phyloP scores from a whole-genome alignment of 2,329 filamentous ascomycete species.

The Sordariomycetes sp. region DNA sequence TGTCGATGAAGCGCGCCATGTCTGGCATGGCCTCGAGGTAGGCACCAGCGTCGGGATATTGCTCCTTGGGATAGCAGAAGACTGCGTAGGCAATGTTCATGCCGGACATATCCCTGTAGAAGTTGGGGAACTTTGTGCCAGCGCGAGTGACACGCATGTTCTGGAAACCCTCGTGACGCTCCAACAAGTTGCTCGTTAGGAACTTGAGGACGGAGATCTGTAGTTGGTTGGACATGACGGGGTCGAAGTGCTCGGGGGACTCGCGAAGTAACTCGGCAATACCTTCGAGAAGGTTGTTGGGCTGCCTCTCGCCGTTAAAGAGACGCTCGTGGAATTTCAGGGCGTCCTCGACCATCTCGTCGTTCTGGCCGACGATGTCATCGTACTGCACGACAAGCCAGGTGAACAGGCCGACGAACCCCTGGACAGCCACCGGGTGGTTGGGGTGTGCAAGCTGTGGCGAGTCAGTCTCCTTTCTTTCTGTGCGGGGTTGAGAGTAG shows the following conservation, averaged over 20 bases:
- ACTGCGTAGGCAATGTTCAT: slow-evolving; percentile 12
- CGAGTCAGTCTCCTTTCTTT: no score
- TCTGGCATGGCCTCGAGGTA: slow-evolving; percentile 12
- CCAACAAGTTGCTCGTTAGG: slow-evolving; percentile 11
- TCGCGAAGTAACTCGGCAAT: slow-evolving; percentile 7
- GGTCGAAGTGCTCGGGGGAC: slow-evolving; percentile 10
- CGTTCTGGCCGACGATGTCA: slow-evolving; percentile 10
- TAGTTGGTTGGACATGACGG: slow-evolving; percentile 8
- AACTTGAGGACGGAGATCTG: slow-evolving; percentile 12
- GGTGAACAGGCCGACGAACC: slow-evolving; percentile 12
- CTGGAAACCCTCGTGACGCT: slow-evolving; percentile 11
- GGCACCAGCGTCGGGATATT: slow-evolving; percentile 9
- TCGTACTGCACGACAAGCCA: slow-evolving; percentile 13
- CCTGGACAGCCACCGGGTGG: slow-evolving; percentile 8
- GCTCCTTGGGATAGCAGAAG: slow-evolving; percentile 11
- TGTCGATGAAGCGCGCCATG: slow-evolving; percentile 12
- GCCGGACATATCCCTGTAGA: slow-evolving; percentile 10
- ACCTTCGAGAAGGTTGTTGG: slow-evolving; percentile 10
- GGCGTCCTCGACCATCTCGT: slow-evolving; percentile 10
- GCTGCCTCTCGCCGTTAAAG: slow-evolving; percentile 10
- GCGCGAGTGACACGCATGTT: slow-evolving; percentile 8
- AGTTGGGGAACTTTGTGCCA: slow-evolving; percentile 10
- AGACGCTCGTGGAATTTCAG: slow-evolving; percentile 9
- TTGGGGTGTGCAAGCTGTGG: slow-evolving; percentile 11
- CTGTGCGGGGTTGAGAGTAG: no score